Percentiles rank a stretch among this genome's conserved stretches.
Evolutionary conservation across 768 basidiomycete species (phyloP).

Genomic region (Pleurotus sapidus): DNA sequence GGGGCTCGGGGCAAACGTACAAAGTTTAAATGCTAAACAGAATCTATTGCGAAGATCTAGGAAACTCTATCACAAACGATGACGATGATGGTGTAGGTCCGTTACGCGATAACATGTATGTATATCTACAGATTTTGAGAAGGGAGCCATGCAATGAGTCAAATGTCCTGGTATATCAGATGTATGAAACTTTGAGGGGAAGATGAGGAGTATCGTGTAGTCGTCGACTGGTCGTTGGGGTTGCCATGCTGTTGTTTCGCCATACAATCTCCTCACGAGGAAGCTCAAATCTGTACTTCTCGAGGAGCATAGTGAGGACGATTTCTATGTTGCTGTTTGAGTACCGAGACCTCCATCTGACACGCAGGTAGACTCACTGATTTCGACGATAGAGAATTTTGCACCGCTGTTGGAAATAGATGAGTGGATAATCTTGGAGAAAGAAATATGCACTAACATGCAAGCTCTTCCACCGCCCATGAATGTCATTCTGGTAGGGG

Average conservation of each 20-base stretch:
- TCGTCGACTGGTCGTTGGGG: conserved; percentile 16
- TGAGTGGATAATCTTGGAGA: not conserved
- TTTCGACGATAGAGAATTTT: conserved; percentile 35
- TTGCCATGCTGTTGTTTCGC: conserved; percentile 23
- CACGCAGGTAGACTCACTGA: conserved; percentile 22
- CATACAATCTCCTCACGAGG: conserved; percentile 26
- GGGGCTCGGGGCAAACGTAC: not conserved
- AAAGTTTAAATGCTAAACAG: not conserved
- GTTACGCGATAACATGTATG: not conserved
- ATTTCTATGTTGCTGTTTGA: conserved; percentile 13
- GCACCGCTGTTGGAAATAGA: conserved; percentile 21
- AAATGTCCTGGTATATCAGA: not conserved
- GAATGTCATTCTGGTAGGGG: conserved; percentile 30
- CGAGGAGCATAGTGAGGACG: conserved; percentile 17
- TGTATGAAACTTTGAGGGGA: conserved; percentile 10
- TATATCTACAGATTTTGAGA: not conserved
- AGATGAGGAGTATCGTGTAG: conserved; percentile 10
- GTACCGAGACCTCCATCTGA: not conserved
- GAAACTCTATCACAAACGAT: conserved; percentile 4
- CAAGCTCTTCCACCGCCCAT: conserved; percentile 29
- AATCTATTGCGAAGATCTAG: conserved; percentile 5
- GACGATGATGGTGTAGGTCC: conserved; percentile 4
- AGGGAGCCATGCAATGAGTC: not conserved
- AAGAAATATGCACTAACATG: conserved; percentile 21
- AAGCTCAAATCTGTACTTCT: conserved; percentile 23